Evolutionary conservation across 2,329 filamentous ascomycete genomes (phyloP), one percentile per base, ranked within the genome.

Genomic region (Pseudophaeomoniella oleicola): DNA sequence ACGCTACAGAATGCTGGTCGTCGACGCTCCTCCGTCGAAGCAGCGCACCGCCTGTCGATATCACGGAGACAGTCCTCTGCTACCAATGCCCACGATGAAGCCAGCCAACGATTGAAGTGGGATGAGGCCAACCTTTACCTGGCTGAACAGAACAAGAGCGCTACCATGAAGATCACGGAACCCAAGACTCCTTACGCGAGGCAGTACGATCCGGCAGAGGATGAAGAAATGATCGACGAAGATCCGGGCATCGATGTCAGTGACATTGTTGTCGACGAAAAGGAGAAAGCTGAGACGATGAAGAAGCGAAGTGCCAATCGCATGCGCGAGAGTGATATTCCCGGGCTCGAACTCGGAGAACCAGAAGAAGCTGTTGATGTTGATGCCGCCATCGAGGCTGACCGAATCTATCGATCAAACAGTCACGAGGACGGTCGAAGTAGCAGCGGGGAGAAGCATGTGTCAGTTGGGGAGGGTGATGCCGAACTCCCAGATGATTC

Each of bases 151-250:
- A 85, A 96, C 60, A 87, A 83, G 60, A 85, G 78, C 41, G 80
- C 81, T 43, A 94, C 87, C 40, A 98, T 98, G 90, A 98, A 96
- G 69, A 98, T 98, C 46, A 83, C 86, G 47, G 90, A 98, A 64
- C 90, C 90, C 42, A 98, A 98, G 70, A 98, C 90, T 5, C 90
- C 90, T 3, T 98, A 88, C 56, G 90, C 85, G 22, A 81, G 80
- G 53, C 84, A 86, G 52, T 94, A 94, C 59, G 83, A 96, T 53
- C 86, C 87, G 3, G 58, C 76, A 30, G 85, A 94, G 52, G 88
- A 96, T 44, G 84, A 85, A 36, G 84, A 90, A 51, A 54, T 73
- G 16, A n/a, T 27, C 9, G 59, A 60, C 34, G 63, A 50, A 38
- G 49, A 53, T 34, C 40, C 51, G 19, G 45, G 46, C 30, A 50